A percentile compares a stretch with the other conserved stretches of the same genome.
Evolutionary conservation across 352 stramenopile genomes (phyloP).

Genomic region (Elongisporangium undulatum): DNA sequence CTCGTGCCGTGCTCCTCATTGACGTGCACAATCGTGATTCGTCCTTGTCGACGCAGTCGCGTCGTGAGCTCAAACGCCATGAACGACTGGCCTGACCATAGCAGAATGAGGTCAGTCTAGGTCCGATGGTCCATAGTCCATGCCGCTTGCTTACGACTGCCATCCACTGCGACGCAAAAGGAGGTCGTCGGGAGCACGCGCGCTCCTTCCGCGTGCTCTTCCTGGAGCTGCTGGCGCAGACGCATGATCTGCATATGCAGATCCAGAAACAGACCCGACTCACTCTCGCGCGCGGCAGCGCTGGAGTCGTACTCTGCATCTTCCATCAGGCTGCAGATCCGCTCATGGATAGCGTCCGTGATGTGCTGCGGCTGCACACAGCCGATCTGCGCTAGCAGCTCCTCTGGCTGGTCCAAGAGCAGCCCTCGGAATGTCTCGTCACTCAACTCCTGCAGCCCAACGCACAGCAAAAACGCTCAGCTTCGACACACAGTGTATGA

Average conservation of each 20-base stretch:
- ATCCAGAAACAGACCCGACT: conserved; percentile 61
- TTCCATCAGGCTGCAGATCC: conserved; percentile 42
- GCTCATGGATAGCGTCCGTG: conserved; percentile 30
- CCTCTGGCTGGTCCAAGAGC: conserved; percentile 31
- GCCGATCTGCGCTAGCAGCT: conserved; percentile 25
- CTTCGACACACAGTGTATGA: conserved; percentile 1
- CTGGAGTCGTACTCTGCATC: conserved; percentile 51
- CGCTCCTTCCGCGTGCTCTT: conserved; percentile 35
- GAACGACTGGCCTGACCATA: conserved; percentile 44
- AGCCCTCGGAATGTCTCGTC: conserved; percentile 46
- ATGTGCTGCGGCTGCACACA: conserved; percentile 21
- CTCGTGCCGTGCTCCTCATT: conserved; percentile 40
- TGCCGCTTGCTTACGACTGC: conserved; percentile 43
- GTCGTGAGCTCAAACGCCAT: conserved; percentile 48
- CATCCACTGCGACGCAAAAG: conserved; percentile 56
- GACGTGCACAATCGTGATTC: conserved; percentile 37
- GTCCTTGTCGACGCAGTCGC: conserved; percentile 41
- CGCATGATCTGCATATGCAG: conserved; percentile 30
- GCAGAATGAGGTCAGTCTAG: not conserved
- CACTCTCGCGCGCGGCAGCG: conserved; percentile 48
- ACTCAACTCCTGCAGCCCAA: conserved; percentile 15
- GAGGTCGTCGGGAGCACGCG: conserved; percentile 35
- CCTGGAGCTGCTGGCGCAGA: conserved; percentile 28
- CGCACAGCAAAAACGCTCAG: not conserved
- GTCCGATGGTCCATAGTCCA: not conserved